These are phyloP conservation scores for Aspergillus udagawae DNA, from an alignment of 2,329 filamentous ascomycete genomes.

Conservation along the genomic window DNA sequence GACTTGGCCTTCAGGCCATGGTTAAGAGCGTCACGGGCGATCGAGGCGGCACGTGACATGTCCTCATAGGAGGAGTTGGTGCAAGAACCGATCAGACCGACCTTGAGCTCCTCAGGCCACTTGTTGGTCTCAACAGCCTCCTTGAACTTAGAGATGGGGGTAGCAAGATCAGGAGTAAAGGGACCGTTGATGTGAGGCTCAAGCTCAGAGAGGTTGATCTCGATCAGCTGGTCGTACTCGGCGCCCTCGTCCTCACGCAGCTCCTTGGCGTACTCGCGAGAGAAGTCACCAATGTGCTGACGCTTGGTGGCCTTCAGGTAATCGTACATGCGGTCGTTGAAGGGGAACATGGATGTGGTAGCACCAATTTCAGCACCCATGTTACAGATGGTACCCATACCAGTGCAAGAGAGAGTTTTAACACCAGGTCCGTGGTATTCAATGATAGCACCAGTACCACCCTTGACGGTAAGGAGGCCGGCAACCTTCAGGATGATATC, in stretches of 20 bases:
- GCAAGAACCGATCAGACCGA: slow-evolving; percentile 95
- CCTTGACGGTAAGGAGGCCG: slow-evolving; percentile 95
- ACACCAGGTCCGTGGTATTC: slow-evolving; percentile 63
- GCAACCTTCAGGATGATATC: slow-evolving; percentile 97
- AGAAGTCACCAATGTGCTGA: slow-evolving; percentile 82
- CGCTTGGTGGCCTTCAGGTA: slow-evolving; percentile 92
- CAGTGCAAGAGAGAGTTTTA: slow-evolving; percentile 71
- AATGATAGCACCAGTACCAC: slow-evolving; percentile 82
- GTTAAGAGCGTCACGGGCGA: slow-evolving; percentile 83
- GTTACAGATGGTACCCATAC: slow-evolving; percentile 77
- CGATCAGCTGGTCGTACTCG: slow-evolving; percentile 92
- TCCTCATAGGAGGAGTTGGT: slow-evolving; percentile 89
- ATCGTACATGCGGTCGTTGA: slow-evolving; percentile 97
- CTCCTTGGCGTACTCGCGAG: slow-evolving; percentile 77
- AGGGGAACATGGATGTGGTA: slow-evolving; percentile 93
- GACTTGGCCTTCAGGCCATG: slow-evolving; percentile 93
- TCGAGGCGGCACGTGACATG: slow-evolving; percentile 89
- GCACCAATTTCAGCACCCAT: slow-evolving; percentile 65
- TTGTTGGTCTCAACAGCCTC: slow-evolving; percentile 89
- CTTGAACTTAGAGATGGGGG: slow-evolving; percentile 96
- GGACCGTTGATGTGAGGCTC: slow-evolving; percentile 99
- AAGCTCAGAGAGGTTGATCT: slow-evolving; percentile 90
- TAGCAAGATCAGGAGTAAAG: slow-evolving; percentile 96
- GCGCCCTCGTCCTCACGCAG: slow-evolving; percentile 84
- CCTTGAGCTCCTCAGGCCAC: slow-evolving; percentile 96